These are phyloP conservation scores for Fraxinus albicans DNA, from an alignment of 305 asterid species.

Conservation along the genomic window DNA sequence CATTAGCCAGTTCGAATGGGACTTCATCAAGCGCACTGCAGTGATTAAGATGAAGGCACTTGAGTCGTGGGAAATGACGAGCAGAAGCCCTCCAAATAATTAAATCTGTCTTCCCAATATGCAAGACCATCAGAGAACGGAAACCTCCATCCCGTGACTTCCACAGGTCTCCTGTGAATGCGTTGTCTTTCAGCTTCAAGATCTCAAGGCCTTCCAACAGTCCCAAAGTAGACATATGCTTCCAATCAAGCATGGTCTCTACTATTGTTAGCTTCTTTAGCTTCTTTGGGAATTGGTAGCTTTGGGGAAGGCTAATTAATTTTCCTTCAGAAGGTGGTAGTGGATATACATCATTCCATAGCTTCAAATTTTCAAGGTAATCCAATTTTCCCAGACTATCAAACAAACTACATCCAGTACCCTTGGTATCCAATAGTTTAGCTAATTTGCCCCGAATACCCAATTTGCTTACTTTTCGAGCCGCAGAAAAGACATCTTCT, in stretches of 20 bases:
- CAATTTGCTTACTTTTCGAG: not conserved
- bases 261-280: not conserved
- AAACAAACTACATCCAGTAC: not conserved
- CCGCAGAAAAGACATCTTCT: not conserved
- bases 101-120: not conserved
- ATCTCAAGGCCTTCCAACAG: not conserved
- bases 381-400: not conserved
- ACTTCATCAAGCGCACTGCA: not conserved
- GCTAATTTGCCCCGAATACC: not conserved
- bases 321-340: not conserved
- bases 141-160: not conserved
- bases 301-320: not conserved
- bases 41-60: not conserved
- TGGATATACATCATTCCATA: not conserved
- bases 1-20: not conserved
- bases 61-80: not conserved
- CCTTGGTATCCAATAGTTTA: not conserved
- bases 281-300: not conserved
- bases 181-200: not conserved
- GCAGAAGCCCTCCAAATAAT: not conserved
- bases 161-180: not conserved
- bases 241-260: not conserved
- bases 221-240: not conserved
- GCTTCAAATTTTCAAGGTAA: not conserved
- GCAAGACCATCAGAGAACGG: not conserved